Conservation (phyloP, 23 red algal species). For the Pyropia yezoensis region DNA sequence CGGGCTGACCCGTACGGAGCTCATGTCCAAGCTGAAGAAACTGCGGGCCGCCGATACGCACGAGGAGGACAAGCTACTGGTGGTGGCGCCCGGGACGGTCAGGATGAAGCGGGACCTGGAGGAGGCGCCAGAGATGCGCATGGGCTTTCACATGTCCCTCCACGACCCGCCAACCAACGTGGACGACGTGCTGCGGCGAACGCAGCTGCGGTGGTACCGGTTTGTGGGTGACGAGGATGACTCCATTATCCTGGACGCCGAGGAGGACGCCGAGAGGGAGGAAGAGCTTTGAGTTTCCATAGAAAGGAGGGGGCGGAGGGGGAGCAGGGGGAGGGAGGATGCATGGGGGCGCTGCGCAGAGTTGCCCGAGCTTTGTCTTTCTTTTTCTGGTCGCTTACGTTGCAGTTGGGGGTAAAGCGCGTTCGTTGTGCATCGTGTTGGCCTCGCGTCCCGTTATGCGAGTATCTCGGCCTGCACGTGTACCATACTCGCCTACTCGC, state of each 20-base stretch:
- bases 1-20: slow-evolving; percentile 21
- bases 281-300: slow-evolving; percentile 5
- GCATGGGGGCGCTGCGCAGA: too few species aligned
- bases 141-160: slow-evolving; percentile 35
- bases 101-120: slow-evolving; percentile 46
- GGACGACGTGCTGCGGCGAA: slow-evolving; percentile 33
- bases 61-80: slow-evolving; percentile 35
- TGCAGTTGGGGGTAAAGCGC: too few species aligned
- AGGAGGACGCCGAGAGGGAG: slow-evolving; percentile 53
- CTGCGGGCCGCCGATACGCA: slow-evolving; percentile 32
- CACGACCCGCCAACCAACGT: slow-evolving; percentile 35
- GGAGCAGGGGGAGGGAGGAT: too few species aligned
- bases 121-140: slow-evolving; percentile 14
- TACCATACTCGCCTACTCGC: too few species aligned
- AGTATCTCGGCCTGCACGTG: too few species aligned
- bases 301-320: too few species aligned
- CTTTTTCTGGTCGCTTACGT: too few species aligned
- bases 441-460: too few species aligned
- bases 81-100: slow-evolving; percentile 28
- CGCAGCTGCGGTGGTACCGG: slow-evolving; percentile 22
- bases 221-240: slow-evolving; percentile 60
- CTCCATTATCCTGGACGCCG: slow-evolving; percentile 45
- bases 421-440: too few species aligned
- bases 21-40: slow-evolving; percentile 45
- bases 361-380: too few species aligned